Conservation (phyloP, 83 land plant genomes). For the Diphasiastrum complanatum region DNA sequence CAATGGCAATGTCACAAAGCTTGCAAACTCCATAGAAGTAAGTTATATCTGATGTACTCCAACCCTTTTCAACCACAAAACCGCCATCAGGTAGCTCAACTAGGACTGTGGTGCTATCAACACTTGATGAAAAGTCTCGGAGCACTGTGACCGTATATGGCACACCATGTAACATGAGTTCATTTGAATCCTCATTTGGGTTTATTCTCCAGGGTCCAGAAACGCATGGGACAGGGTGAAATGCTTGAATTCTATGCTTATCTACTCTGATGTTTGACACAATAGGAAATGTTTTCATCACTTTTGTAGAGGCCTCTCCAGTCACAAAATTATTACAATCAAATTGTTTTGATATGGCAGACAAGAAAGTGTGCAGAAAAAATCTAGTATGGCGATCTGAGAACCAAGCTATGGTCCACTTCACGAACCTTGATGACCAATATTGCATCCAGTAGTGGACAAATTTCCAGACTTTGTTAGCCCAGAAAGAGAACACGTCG, state of each 20-base stretch:
- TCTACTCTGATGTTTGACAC: slow-evolving; percentile 2
- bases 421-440: slow-evolving; percentile 9
- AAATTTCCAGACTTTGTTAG: slow-evolving; percentile 13
- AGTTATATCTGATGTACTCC: slow-evolving; percentile 5
- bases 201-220: not conserved
- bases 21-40: slow-evolving; percentile 4
- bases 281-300: not conserved
- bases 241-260: not conserved
- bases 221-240: not conserved
- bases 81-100: too few relatives aligned
- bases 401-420: not conserved
- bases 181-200: too few relatives aligned
- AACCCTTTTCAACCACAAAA: not conserved
- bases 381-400: not conserved
- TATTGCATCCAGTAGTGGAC: slow-evolving; percentile 11
- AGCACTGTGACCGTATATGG: too few relatives aligned
- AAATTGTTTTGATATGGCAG: not conserved
- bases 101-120: too few relatives aligned
- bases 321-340: not conserved
- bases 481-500: slow-evolving; percentile 6
- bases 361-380: slow-evolving; percentile 9
- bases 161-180: too few relatives aligned
- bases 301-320: not conserved
- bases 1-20: not conserved
- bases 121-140: too few relatives aligned